Percentiles rank a stretch among this genome's conserved stretches.
These are phyloP conservation scores for Sarocladium kiliense DNA, from an alignment of 2,329 filamentous ascomycete genomes.

Conservation along the genomic window DNA sequence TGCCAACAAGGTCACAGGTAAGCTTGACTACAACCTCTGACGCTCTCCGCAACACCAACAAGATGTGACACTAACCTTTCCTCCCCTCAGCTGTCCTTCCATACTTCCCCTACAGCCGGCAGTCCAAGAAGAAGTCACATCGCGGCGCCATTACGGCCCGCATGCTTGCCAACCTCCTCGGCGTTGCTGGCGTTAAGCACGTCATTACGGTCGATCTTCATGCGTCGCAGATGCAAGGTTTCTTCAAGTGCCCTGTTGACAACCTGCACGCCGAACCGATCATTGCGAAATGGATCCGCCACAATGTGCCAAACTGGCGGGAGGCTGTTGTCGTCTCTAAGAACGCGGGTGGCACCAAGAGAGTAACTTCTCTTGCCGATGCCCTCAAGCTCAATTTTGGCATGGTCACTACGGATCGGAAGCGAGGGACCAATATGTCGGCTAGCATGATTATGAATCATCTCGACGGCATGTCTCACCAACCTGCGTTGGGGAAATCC, in stretches of 20 bases:
- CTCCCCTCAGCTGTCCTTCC: conserved; percentile 67
- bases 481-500: conserved; percentile 23
- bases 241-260: conserved; percentile 96
- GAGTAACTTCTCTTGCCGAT: conserved; percentile 92
- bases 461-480: conserved; percentile 54
- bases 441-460: conserved; percentile 73
- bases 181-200: conserved; percentile 92
- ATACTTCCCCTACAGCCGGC: conserved; percentile 98
- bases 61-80: not conserved
- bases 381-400: conserved; percentile 96
- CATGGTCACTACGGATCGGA: conserved; percentile 83
- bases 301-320: conserved; percentile 81
- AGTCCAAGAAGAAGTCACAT: conserved; percentile 99
- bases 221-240: conserved; percentile 98
- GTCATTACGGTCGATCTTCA: conserved; percentile 97
- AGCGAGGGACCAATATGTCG: conserved; percentile 64
- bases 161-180: conserved; percentile 92
- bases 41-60: not conserved
- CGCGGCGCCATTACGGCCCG: conserved; percentile 92
- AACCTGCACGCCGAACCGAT: conserved; percentile 95
- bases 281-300: conserved; percentile 90
- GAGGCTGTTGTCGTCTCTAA: conserved; percentile 97
- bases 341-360: conserved; percentile 94
- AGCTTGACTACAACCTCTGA: conserved; percentile 18
- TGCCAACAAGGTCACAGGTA: conserved; percentile 93